These are phyloP conservation scores for Fusarium compactum DNA, from an alignment of 2,329 filamentous ascomycete genomes.

Conservation along the genomic window DNA sequence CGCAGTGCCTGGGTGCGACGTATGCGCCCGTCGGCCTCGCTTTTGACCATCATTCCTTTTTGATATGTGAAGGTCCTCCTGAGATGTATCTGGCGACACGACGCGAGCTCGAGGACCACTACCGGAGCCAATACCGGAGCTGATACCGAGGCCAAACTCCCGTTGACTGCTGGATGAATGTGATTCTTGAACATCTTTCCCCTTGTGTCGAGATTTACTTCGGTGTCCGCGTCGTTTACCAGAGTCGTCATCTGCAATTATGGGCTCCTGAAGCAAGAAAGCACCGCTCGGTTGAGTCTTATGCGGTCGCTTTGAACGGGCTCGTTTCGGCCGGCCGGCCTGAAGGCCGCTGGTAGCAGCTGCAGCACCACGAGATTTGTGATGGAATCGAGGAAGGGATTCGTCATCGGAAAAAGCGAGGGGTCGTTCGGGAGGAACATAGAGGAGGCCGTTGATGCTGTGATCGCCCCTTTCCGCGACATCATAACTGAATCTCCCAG, in stretches of 20 bases:
- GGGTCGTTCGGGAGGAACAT: constrained; percentile 44
- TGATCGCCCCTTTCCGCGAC: constrained; percentile 41
- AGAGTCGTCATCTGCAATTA: constrained; percentile 51
- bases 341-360: constrained; percentile 33
- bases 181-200: constrained; percentile 36
- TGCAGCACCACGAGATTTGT: constrained; percentile 33
- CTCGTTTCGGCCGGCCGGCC: constrained; percentile 44
- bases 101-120: constrained; percentile 37
- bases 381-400: constrained; percentile 43
- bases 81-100: constrained; percentile 47
- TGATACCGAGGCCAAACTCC: constrained; percentile 42
- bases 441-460: constrained; percentile 44
- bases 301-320: constrained; percentile 49
- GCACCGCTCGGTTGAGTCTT: constrained; percentile 62
- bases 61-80: constrained; percentile 42
- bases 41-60: constrained; percentile 38
- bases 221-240: constrained; percentile 46
- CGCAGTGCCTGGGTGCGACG: constrained; percentile 41
- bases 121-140: constrained; percentile 19
- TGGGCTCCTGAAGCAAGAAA: constrained; percentile 63
- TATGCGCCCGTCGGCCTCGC: constrained; percentile 29
- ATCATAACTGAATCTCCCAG: constrained; percentile 47
- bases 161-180: constrained; percentile 26
- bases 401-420: constrained; percentile 48
- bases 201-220: constrained; percentile 40